Base-by-base conservation (phyloP, 345 rosid species). In the Eucalyptus guilfoylei region DNA sequence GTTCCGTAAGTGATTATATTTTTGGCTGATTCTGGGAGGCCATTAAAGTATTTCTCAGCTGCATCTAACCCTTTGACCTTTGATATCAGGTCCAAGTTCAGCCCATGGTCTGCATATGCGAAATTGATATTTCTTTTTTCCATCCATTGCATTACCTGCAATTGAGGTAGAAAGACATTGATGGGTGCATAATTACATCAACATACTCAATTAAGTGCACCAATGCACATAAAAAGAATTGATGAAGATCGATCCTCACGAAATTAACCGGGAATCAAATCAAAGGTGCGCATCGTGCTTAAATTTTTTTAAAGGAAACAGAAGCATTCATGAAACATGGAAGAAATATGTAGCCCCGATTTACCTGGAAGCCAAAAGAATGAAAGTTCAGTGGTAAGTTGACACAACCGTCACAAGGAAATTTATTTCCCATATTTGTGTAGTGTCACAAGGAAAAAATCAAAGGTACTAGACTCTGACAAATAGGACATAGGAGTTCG, bases 91-190 rank as follows among this genome's bases (percentile, higher is more conserved):
- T 96, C 97, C 87, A 96, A 49, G 50, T 91, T 93, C 1, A 93
- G n/a, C 5, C 95, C 98, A 85, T 91, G 86, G 50, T 97, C 97
- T 3, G 90, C 58, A 6, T 69, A 48, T 16, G 93, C 89, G 47
- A 94, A 90, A 7, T 86, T 87, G 48, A 96, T 90, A 86, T 94
- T 93, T 89, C 94, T 93, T 91, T 69, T 95, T 94, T 94, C 96
- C 99, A 97, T 96, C 99, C 99, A 96, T 67, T 94, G 95, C 92
- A 95, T 90, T 50, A 96, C 89, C 99, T 97, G 87, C 90, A 89
- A 58, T 26, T 26, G 85, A 47, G 64, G 23, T 23, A 80, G 54
- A 24, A 45, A 80, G 76, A 87, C 17, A 42, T 48, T 54, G 83
- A 72, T 4, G 44, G 44, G 58, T 16, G n/a, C 50, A 54, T 23